Evolutionary conservation across 2,329 filamentous ascomycete genomes (phyloP), one percentile per base, ranked within the genome.

Genomic region (Trichocomaceae sp.): DNA sequence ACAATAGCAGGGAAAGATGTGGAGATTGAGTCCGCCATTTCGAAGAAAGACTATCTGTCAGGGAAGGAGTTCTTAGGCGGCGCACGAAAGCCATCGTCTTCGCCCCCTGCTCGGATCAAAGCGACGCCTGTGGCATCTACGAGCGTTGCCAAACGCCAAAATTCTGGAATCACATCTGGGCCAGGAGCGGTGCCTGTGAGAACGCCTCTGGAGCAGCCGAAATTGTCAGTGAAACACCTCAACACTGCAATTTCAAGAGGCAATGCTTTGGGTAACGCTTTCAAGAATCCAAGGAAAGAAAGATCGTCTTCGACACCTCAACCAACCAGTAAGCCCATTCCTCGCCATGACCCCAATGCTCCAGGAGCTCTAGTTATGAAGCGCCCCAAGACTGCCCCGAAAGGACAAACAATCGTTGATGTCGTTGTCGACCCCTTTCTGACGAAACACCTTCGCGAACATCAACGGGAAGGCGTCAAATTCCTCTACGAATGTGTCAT

Each of bases 401-500:
- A 77, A 56, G 84, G 83, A 1, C 86, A 83, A 63, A 79, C 82
- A 51, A 75, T 87, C 48, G 84, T 88, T 1, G 86, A 88, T 67
- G 85, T 89, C 1, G 85, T 88, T 0, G 77, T 89, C 2, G 86
- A 89, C 66, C 86, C 86, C 1, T 69, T 86, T 10, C 65, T 89
- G 15, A 72, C 75, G 7, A 83, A 81, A 59, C 78, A 83, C 60
- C 72, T 89, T 8, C 79, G 85, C 26, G 79, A 81, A 12, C 86
- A 89, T 65, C 86, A 89, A 64, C 77, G 82, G 13, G 82, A 85
- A 63, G 86, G 86, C 20, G 83, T 88, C 0, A 75, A 81, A 49
- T 88, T 89, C 62, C 67, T 89, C 44, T 89, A 89, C 63, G 85
- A 88, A 68, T 88, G 85, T 64, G 83, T 88, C 0, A 88, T 88